Conservation (phyloP, 83 land plant genomes). For the Larix sibirica region DNA sequence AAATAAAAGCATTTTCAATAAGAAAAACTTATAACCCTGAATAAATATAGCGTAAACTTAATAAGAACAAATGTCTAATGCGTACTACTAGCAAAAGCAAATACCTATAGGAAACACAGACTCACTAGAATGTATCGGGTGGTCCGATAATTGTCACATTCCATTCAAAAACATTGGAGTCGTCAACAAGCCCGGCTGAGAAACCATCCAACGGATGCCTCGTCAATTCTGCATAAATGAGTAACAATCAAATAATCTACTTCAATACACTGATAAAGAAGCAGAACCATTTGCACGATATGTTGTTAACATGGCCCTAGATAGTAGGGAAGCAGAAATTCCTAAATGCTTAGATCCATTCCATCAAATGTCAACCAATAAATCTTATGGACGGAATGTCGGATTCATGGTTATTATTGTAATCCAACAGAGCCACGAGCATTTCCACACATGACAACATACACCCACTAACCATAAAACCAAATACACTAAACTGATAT, state of each 20-base stretch:
- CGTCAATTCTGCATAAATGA: constrained; percentile 54
- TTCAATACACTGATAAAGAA: neutral
- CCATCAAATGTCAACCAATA: too few species aligned
- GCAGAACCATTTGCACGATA: neutral
- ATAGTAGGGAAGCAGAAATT: neutral
- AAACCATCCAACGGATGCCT: constrained; percentile 93
- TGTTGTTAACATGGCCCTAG: neutral
- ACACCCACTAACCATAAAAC: neutral
- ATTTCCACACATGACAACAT: neutral
- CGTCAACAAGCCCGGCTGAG: constrained; percentile 93
- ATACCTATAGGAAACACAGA: neutral
- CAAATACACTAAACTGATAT: too few species aligned
- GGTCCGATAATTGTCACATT: constrained; percentile 95
- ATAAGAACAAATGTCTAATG: neutral
- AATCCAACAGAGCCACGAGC: neutral
- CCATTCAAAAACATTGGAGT: constrained; percentile 93
- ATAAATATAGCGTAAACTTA: too few species aligned
- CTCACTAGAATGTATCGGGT: constrained; percentile 94
- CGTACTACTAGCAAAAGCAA: neutral
- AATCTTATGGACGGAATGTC: too few species aligned
- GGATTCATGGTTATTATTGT: neutral
- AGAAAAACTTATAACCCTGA: too few species aligned
- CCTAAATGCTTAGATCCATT: neutral
- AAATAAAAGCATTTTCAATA: too few species aligned
- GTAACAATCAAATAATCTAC: constrained; percentile 2